Evolutionary conservation across 1,284 basidiomycete species (phyloP).

Genomic region (Cryptococcus maquisensis): DNA sequence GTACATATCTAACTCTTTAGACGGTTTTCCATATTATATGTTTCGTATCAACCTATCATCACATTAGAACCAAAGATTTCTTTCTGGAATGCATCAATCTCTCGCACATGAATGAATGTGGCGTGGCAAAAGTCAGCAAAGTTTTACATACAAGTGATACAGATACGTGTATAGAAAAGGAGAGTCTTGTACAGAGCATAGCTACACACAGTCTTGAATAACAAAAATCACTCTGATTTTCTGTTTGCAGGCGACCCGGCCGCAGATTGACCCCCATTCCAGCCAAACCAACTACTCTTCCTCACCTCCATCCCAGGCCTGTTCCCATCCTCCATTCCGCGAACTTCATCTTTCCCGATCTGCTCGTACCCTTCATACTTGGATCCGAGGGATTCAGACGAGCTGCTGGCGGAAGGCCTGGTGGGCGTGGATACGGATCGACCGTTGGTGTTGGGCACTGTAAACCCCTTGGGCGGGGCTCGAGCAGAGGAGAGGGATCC

Average conservation of each 20-base stretch:
- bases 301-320: constrained; percentile 23
- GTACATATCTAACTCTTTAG: not conserved
- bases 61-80: not conserved
- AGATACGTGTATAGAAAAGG: too few relatives aligned
- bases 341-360: constrained; percentile 38
- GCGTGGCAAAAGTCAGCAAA: too few relatives aligned
- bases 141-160: too few relatives aligned
- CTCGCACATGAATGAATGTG: too few relatives aligned
- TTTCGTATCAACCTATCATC: not conserved
- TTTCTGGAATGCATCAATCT: too few relatives aligned
- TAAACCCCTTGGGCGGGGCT: not conserved
- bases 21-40: too few relatives aligned
- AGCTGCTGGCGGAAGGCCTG: not conserved
- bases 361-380: constrained; percentile 35
- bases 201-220: not conserved
- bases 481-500: not conserved
- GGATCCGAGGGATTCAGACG: constrained; percentile 2
- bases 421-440: not conserved
- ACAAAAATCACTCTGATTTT: not conserved
- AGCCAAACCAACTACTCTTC: constrained; percentile 38
- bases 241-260: not conserved
- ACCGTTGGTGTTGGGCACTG: not conserved
- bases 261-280: constrained; percentile 14
- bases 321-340: constrained; percentile 1
- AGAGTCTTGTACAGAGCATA: too few relatives aligned